These are phyloP conservation scores for Mycena kentingensis DNA, from an alignment of 768 basidiomycete species.

Conservation along the genomic window DNA sequence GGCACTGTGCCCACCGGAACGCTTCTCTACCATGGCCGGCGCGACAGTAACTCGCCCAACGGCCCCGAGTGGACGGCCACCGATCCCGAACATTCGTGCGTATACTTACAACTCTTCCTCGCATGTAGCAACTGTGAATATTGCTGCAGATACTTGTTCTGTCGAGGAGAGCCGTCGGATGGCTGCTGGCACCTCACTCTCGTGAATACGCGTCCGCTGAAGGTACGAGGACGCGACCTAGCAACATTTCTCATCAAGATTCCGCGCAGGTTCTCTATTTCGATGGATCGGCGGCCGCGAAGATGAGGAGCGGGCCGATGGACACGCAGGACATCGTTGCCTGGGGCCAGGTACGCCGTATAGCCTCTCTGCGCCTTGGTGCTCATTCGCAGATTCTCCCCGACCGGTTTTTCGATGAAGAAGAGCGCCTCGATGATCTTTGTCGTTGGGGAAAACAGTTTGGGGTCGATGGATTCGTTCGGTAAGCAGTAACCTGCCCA, in stretches of 20 bases:
- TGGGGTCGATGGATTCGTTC: constrained; percentile 48
- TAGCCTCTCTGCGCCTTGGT: too few relatives aligned
- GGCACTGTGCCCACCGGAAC: constrained; percentile 23
- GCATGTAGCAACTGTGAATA: neutral
- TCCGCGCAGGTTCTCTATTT: constrained; percentile 57
- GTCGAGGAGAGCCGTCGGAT: neutral
- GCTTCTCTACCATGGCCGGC: constrained; percentile 25
- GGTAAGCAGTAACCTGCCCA: too few relatives aligned
- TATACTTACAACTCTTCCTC: constrained; percentile 37
- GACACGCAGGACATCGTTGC: constrained; percentile 50
- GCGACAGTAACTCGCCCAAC: constrained; percentile 10
- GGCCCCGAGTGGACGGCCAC: constrained; percentile 24
- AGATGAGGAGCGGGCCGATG: constrained; percentile 42
- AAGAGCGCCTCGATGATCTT: constrained; percentile 37
- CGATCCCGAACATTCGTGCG: constrained; percentile 27
- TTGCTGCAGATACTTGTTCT: neutral
- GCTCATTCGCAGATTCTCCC: too few relatives aligned
- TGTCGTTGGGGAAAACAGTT: constrained; percentile 49
- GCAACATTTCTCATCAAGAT: too few relatives aligned
- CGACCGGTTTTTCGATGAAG: constrained; percentile 29
- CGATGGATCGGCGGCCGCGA: constrained; percentile 52
- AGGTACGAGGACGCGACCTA: too few relatives aligned
- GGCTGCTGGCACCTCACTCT: constrained; percentile 46
- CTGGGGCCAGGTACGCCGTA: constrained; percentile 41
- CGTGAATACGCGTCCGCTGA: constrained; percentile 40